Evolutionary conservation across 2,329 filamentous ascomycete genomes (phyloP), one percentile per base, ranked within the genome.

Genomic region (Phyllosticta paracitricarpa): DNA sequence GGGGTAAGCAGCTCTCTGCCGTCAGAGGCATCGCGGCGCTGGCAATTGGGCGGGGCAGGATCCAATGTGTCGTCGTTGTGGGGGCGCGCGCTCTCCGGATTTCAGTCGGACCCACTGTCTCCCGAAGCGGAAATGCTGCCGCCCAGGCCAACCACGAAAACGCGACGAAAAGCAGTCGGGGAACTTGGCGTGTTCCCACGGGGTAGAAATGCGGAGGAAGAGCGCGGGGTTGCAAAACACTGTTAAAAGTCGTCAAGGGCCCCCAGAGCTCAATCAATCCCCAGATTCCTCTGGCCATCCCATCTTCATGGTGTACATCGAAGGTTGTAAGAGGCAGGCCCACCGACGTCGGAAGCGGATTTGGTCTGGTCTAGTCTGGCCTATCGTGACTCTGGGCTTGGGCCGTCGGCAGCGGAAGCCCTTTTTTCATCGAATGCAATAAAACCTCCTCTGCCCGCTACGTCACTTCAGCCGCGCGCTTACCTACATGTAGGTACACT

Each of bases 151-250:
- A 22, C 19, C 24, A 61, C 59, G 59, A 61, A 61, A 61, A 61
- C 59, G 40, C 40, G 53, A 61, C 59, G 59, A 61, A 61, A 61
- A 61, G 53, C 24, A 61, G 17, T 54, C 59, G 59, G 59, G 52
- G 59, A 22, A 59, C 10, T 40, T 40, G 33, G 33, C 4, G 6
- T 17, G 33, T 40, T 40, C 33, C 33, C 33, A 40, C 14, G 33
- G 33, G 33, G 33, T 40, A 40, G 9, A 40, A 40, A 40, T 40
- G 33, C 33, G 33, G 33, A 40, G 33, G 33, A 40, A 12, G 33
- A 17, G 4, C 33, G 33, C 33, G 33, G 33, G 33, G 33, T 14
- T 40, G 33, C 14, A 12, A 40, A 40, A 14, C 14, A 17, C 2
- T 3, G 33, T 17, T 1, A 40, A 12, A 40, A 40, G 14, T 12